Evolutionary conservation across 139 green algal species (phyloP), one percentile per base, ranked within the genome.

Genomic region (Picochlorum sp.): DNA sequence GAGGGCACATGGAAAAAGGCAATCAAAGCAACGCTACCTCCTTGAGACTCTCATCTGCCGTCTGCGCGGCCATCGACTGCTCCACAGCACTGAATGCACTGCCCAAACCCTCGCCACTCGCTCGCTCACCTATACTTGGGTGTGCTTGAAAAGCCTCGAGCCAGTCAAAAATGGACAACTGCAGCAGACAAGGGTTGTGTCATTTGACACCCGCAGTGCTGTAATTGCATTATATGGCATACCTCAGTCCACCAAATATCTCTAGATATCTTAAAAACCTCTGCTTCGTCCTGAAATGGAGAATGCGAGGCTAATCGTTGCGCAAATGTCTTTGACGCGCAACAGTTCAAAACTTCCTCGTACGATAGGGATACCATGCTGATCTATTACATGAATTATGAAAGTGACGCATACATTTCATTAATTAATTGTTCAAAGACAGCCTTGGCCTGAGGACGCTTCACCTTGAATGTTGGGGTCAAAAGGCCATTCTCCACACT

Each of bases 401-500:
- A 54, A 54, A 54, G 11, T 21, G 47, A 20, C 16, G 21, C 20
- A 58, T 90, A 90, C 78, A 90, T 83, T 4, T 44, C 71, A 11
- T 74, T 68, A 24, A 90, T 78, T 15, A 61, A 66, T 7, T 66
- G 30, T 54, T 75, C 24, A 63, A 87, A 91, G 5, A 26, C 51
- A 4, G 62, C 63, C 64, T 85, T 80, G 14, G 79, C 78, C 71
- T 92, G 80, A 23, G 83, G 83, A 16, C 86, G 70, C 69, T 92
- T 92, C 8, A 90, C 66, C 75, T 97, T 97, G 73, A 97, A 94
- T 14, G 90, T 96, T 38, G 92, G 92, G 1, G 85, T 92, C 62
- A 89, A 62, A 47, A 92, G 51, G 2, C 72, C 79, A 66, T 97
- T 97, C 57, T 98, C 92, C 13, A 97, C 84, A 1, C 66, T 82